These are phyloP conservation scores for Nannizzia gypsea DNA, from an alignment of 2,329 filamentous ascomycete genomes.

Conservation along the genomic window DNA sequence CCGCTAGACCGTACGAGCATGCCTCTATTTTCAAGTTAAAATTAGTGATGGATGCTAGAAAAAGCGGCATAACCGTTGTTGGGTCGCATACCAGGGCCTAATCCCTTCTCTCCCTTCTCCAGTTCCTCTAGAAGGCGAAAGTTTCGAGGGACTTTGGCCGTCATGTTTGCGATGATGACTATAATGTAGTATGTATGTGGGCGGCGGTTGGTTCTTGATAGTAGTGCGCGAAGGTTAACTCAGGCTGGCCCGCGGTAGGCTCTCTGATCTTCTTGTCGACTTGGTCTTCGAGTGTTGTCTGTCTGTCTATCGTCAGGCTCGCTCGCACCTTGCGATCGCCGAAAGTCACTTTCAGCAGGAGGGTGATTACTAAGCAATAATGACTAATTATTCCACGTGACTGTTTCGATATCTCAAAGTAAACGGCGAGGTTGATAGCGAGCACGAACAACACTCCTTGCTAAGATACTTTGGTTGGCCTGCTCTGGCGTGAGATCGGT, in stretches of 20 bases:
- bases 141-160: slow-evolving; percentile 79
- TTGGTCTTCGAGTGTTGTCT: background rate
- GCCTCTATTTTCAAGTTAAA: slow-evolving; percentile 50
- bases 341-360: background rate
- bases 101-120: slow-evolving; percentile 96
- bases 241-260: background rate
- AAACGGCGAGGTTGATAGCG: background rate
- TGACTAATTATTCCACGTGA: no score
- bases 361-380: background rate
- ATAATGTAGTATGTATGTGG: background rate
- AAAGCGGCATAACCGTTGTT: background rate
- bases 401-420: background rate
- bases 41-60: background rate
- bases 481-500: background rate
- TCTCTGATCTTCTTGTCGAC: background rate
- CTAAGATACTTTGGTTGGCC: background rate
- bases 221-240: background rate
- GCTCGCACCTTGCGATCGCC: no score
- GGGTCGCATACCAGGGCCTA: slow-evolving; percentile 57
- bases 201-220: background rate
- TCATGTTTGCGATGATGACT: slow-evolving; percentile 32
- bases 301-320: no score
- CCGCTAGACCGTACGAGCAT: slow-evolving; percentile 90
- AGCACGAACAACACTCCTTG: background rate
- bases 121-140: slow-evolving; percentile 95